Evolutionary conservation across 2,329 filamentous ascomycete genomes (phyloP).

Genomic region (Pleochaeta shiraiana): DNA sequence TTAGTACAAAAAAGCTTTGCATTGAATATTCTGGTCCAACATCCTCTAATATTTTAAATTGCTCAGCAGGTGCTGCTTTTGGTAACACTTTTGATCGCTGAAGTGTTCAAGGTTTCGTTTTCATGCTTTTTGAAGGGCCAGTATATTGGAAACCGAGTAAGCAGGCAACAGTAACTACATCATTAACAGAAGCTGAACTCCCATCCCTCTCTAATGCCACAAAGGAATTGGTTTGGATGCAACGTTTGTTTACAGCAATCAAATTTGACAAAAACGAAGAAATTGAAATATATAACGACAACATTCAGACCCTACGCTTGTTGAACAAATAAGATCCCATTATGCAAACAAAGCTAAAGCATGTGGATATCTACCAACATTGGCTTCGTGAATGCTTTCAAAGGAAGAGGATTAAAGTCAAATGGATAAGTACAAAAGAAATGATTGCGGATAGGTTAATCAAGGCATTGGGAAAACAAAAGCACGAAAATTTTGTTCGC

Average conservation of each 20-base stretch:
- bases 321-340: neutral
- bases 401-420: neutral
- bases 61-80: neutral
- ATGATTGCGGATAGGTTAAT: neutral
- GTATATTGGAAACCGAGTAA: constrained; percentile 2
- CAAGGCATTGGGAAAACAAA: neutral
- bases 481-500: neutral
- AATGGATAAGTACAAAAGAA: neutral
- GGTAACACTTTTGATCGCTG: neutral
- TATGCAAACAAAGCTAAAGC: neutral
- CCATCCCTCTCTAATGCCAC: neutral
- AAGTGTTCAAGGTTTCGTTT: constrained; percentile 1
- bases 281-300: neutral
- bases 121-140: neutral
- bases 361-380: neutral
- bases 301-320: neutral
- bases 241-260: neutral
- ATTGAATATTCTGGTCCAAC: neutral
- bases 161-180: constrained; percentile 3
- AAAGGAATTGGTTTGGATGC: neutral
- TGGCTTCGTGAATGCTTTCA: neutral
- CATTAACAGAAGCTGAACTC: constrained; percentile 1
- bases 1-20: neutral
- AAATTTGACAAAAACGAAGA: neutral
- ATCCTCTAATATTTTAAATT: neutral